Percentiles rank a stretch among this genome's conserved stretches.
Evolutionary conservation across 176 grass and related monocot species (phyloP).

Genomic region (Rhynchospora breviuscula): DNA sequence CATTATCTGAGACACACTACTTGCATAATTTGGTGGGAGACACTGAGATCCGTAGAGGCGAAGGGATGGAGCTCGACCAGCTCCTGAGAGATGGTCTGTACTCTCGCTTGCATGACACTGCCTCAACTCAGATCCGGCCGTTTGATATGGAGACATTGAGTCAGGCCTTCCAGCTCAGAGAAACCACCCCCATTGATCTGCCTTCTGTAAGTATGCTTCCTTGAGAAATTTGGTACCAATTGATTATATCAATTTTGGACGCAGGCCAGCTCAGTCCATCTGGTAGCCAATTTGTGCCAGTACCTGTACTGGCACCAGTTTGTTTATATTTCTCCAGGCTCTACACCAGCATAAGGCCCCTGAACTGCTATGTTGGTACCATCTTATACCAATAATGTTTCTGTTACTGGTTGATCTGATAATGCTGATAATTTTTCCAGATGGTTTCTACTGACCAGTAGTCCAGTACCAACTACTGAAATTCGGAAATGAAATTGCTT

Average conservation of each 20-base stretch:
- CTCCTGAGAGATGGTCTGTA: constrained; percentile 63
- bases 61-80: constrained; percentile 96
- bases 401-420: background rate
- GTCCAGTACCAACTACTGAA: background rate
- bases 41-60: constrained; percentile 90
- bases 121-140: constrained; percentile 47
- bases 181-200: constrained; percentile 74
- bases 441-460: background rate
- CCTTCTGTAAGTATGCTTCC: constrained; percentile 62
- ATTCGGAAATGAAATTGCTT: background rate
- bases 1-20: constrained; percentile 94
- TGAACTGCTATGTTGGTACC: background rate
- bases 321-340: background rate
- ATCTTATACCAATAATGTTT: background rate
- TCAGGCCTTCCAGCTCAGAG: constrained; percentile 84
- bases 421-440: background rate
- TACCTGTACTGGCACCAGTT: background rate
- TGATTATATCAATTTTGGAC: background rate
- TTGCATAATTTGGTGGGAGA: constrained; percentile 86
- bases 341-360: background rate
- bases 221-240: background rate
- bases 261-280: background rate
- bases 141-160: constrained; percentile 75
- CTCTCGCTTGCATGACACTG: constrained; percentile 47
- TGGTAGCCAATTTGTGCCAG: background rate